These are phyloP conservation scores for Hyaloperonospora brassicae DNA, from an alignment of 352 stramenopile genomes.

Conservation along the genomic window DNA sequence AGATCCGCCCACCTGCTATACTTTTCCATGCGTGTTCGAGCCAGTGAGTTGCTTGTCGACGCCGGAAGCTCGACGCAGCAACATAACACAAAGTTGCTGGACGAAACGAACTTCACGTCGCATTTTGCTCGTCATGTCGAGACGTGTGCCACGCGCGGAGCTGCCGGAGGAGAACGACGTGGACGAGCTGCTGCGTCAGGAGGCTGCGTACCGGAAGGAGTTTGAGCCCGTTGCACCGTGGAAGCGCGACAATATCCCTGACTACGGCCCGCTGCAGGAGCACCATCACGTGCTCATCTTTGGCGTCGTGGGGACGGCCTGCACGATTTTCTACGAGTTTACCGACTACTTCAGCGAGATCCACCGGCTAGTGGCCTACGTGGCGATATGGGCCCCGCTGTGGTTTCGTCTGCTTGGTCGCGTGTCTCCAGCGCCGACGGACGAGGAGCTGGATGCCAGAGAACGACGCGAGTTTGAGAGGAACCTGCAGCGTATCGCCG, in stretches of 20 bases:
- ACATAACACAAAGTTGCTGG: too few species aligned
- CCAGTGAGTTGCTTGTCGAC: too few species aligned
- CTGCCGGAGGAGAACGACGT: constrained; percentile 19
- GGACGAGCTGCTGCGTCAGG: constrained; percentile 32
- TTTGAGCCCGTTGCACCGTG: constrained; percentile 76
- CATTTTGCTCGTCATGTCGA: constrained; percentile 12
- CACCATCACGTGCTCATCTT: constrained; percentile 61
- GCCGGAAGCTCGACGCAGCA: too few species aligned
- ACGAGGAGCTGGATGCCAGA: constrained; percentile 44
- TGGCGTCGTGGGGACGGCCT: constrained; percentile 44
- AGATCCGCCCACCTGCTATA: constrained; percentile 81
- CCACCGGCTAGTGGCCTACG: constrained; percentile 60
- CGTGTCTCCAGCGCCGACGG: constrained; percentile 51
- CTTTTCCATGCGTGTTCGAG: constrained; percentile 56
- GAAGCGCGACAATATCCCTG: constrained; percentile 72
- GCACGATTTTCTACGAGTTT: constrained; percentile 65
- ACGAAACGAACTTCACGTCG: too few species aligned
- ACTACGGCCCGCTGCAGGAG: constrained; percentile 65
- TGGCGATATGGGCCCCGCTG: constrained; percentile 74
- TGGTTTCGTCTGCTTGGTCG: constrained; percentile 68
- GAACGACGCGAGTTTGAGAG: constrained; percentile 44
- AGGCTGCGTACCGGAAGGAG: constrained; percentile 51
- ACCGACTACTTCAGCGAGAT: constrained; percentile 72
- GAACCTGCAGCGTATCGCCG: constrained; percentile 38
- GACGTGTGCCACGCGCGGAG: constrained; percentile 16